Conservation (phyloP, 148 eudicot genomes). For the Talinum fruticosum region DNA sequence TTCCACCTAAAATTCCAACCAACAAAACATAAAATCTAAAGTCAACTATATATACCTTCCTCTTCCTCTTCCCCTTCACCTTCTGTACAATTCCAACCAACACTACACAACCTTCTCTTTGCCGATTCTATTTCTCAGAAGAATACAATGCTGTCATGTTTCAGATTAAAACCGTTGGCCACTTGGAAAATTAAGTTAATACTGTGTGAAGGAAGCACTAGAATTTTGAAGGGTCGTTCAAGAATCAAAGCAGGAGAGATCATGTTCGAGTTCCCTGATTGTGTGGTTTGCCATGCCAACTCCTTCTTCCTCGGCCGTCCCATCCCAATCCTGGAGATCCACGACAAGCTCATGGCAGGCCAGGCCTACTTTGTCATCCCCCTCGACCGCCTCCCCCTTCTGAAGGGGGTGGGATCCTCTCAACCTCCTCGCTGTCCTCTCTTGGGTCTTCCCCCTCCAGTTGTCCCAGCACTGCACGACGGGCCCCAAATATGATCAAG, state of each 20-base stretch:
- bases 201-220: slow-evolving; percentile 54
- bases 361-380: slow-evolving; percentile 72
- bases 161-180: slow-evolving; percentile 1
- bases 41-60: no score
- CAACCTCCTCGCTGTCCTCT: slow-evolving; percentile 51
- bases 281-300: slow-evolving; percentile 71
- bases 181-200: slow-evolving; percentile 39
- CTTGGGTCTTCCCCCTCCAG: slow-evolving; percentile 10
- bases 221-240: slow-evolving; percentile 29
- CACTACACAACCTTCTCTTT: no score
- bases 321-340: slow-evolving; percentile 51
- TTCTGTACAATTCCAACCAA: no score
- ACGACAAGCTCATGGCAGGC: slow-evolving; percentile 48
- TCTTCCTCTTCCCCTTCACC: no score
- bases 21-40: no score
- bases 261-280: slow-evolving; percentile 87
- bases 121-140: background rate
- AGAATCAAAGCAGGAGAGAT: slow-evolving; percentile 61
- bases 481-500: background rate
- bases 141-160: slow-evolving; percentile 1
- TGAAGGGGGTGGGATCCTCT: slow-evolving; percentile 26
- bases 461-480: background rate
- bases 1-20: no score
- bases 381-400: slow-evolving; percentile 46
- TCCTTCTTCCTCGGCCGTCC: slow-evolving; percentile 76